Evolutionary conservation across 345 rosid species (phyloP).

Genomic region (Euphorbia peplus): DNA sequence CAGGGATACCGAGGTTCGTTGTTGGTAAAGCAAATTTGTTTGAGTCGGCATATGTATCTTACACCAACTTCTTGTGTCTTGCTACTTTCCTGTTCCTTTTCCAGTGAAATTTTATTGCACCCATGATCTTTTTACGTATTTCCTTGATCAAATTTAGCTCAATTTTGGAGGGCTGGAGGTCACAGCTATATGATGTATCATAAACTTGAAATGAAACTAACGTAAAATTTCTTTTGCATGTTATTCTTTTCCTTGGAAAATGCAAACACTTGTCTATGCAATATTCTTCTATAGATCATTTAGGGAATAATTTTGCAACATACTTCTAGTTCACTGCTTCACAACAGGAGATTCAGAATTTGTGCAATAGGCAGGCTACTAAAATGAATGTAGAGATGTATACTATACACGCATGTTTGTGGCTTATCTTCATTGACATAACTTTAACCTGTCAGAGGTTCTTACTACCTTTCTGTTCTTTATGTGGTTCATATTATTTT

Average conservation of each 20-base stretch:
- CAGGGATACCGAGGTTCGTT: slow-evolving; percentile 46
- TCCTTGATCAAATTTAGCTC: not conserved
- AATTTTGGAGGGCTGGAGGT: not conserved
- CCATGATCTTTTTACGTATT: not conserved
- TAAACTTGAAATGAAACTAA: not conserved
- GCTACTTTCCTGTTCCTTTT: not conserved
- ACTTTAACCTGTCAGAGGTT: not conserved
- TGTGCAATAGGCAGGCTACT: too few species aligned
- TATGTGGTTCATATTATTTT: not conserved
- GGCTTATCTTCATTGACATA: not conserved
- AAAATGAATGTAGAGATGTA: too few species aligned
- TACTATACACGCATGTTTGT: too few species aligned
- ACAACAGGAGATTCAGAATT: not conserved
- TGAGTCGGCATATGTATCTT: not conserved
- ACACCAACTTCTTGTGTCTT: not conserved
- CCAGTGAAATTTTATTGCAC: not conserved
- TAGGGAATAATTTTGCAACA: not conserved
- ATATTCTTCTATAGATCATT: not conserved
- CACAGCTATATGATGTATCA: not conserved
- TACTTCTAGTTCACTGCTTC: not conserved
- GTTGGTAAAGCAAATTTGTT: not conserved
- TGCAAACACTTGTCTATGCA: not conserved
- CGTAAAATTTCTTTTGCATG: not conserved
- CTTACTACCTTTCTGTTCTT: too few species aligned
- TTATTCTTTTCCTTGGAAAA: too few species aligned